Conservation (phyloP, 1,284 basidiomycete genomes). For the Ceraceosorus guamensis region DNA sequence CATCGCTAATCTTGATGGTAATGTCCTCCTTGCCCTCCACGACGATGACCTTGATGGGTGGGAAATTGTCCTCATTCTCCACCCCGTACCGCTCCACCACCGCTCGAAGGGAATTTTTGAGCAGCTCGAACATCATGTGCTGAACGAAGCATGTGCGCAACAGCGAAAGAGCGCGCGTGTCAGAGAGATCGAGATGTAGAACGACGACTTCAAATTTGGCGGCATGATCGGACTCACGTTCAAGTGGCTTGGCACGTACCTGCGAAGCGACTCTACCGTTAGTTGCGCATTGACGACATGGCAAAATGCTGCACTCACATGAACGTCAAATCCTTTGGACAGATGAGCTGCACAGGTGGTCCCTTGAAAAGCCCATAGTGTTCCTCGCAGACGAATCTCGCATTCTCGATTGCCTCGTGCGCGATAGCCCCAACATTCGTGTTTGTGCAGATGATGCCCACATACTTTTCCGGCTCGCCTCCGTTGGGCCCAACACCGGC, state of each 20-base stretch:
- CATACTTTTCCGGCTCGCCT: slow-evolving; percentile 60
- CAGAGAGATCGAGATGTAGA: neutral
- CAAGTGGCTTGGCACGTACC: slow-evolving; percentile 83
- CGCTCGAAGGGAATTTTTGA: slow-evolving; percentile 95
- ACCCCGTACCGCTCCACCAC: slow-evolving; percentile 88
- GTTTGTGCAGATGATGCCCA: slow-evolving; percentile 95
- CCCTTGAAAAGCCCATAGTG: slow-evolving; percentile 83
- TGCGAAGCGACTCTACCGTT: too few species aligned
- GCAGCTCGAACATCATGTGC: slow-evolving; percentile 95
- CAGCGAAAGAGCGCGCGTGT: neutral
- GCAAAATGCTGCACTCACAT: slow-evolving; percentile 49
- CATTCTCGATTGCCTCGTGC: slow-evolving; percentile 96
- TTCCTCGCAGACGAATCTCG: slow-evolving; percentile 95
- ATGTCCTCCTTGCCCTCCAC: slow-evolving; percentile 78
- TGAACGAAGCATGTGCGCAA: too few species aligned
- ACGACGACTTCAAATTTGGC: neutral
- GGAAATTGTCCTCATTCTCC: slow-evolving; percentile 71
- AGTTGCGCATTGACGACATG: neutral
- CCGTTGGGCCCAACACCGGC: slow-evolving; percentile 10
- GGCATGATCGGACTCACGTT: slow-evolving; percentile 31
- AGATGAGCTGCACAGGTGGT: slow-evolving; percentile 93
- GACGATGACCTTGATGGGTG: slow-evolving; percentile 93
- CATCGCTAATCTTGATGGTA: slow-evolving; percentile 94
- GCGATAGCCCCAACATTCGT: slow-evolving; percentile 54
- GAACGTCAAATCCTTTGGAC: slow-evolving; percentile 77